A percentile compares a stretch with the other conserved stretches of the same genome.
Evolutionary conservation across 2,329 filamentous ascomycete genomes (phyloP).

Genomic region (Diaporthe caulivora): DNA sequence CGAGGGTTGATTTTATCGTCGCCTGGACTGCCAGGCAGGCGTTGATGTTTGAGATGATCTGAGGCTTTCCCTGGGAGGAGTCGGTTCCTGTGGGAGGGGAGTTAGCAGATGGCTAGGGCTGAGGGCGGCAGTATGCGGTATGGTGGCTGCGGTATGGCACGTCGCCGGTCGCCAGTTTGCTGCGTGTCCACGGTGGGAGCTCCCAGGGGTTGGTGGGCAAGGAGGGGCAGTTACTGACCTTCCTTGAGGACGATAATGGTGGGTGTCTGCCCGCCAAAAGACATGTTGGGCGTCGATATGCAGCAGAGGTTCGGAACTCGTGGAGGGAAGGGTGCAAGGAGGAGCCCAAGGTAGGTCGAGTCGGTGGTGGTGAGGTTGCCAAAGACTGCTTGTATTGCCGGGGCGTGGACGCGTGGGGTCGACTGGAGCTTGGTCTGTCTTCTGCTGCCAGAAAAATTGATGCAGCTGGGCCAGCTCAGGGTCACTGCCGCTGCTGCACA

Average conservation of each 20-base stretch:
- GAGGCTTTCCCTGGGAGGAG: constrained; percentile 94
- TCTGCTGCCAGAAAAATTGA: constrained; percentile 32
- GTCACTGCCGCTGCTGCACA: constrained; percentile 2
- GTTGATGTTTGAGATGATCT: constrained; percentile 98
- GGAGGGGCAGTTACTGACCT: constrained; percentile 70
- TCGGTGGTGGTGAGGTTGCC: constrained; percentile 22
- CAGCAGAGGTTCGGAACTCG: neutral
- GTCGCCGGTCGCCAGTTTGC: neutral
- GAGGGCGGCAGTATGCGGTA: neutral
- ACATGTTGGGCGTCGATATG: constrained; percentile 70
- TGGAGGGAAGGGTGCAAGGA: neutral
- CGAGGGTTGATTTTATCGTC: constrained; percentile 95
- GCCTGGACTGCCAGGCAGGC: constrained; percentile 95
- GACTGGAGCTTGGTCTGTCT: constrained; percentile 33
- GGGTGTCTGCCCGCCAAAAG: constrained; percentile 96
- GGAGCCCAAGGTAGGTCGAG: constrained; percentile 15
- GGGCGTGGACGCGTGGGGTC: constrained; percentile 37
- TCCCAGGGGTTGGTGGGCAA: constrained; percentile 41
- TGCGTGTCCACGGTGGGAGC: constrained; percentile 33
- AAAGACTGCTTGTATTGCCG: constrained; percentile 21
- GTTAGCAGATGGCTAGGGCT: constrained; percentile 40
- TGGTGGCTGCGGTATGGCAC: neutral
- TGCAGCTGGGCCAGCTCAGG: constrained; percentile 32
- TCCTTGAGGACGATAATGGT: constrained; percentile 99
- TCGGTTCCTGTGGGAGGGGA: constrained; percentile 80